Base-by-base conservation (phyloP, 1,284 basidiomycete genomes). In the Tilletia horrida region DNA sequence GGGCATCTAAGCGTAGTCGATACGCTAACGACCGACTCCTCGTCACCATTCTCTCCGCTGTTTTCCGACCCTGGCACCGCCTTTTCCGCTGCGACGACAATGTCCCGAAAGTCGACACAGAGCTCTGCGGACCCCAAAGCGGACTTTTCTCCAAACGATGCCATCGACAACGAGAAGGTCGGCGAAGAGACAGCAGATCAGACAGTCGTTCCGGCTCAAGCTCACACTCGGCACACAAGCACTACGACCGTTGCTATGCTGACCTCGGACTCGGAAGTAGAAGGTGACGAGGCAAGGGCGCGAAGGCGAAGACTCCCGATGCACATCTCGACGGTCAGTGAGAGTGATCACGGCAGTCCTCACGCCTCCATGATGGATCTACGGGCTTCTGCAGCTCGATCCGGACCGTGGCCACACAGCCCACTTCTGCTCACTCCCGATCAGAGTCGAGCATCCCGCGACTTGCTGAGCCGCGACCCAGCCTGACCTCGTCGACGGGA, bases 41-140 rank as follows among this genome's bases (percentile, higher is more conserved):
- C 55, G 11, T 35, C 55, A 40, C 55, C 55, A 16, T 59, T 59
- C 55, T 59, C 55, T 13, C 55, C 55, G n/a, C 55, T 59, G 13
- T 59, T 59, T 40, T 59, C 55, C 3, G 55, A 59, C 27, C 55
- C 55, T 2, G 55, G 55, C 8, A 59, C 55, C 4, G 55, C 55
- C 9, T 25, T 59, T 25, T 59, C 55, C 27, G 27, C 27, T 21
- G 55, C 25, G 11, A 59, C 55, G n/a, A 59, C 55, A 18, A 59
- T 59, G 55, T 59, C 55, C 35, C 55, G 55, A 35, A 21, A 18
- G 13, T 59, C 55, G 18, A 59, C 55, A 29, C 29, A 59, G 55
- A 59, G 55, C 55, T 13, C 29, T 31, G 27, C 18, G 14, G 55
- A n/a, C 6, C 8, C 8, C 55, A 59, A 59, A 16, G 45, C 45